phyloP scores from a whole-genome alignment of 129 eudicot genomes.

The Deinandra increscens region DNA sequence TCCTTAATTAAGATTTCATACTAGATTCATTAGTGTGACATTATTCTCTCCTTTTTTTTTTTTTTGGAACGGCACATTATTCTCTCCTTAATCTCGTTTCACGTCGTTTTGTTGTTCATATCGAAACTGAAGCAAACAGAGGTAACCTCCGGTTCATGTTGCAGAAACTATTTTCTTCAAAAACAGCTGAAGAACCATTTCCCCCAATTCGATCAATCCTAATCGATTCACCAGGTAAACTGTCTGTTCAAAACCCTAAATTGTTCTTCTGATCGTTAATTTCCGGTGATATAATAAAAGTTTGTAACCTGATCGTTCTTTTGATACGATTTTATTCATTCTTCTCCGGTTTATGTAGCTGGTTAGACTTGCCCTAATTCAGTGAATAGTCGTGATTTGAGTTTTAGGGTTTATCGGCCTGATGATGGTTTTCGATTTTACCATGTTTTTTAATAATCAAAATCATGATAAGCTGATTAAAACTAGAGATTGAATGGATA shows the following conservation, averaged over 20 bases:
- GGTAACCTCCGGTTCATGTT: slow-evolving; percentile 1
- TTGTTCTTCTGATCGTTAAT: neutral
- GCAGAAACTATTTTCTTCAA: neutral
- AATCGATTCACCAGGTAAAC: slow-evolving; percentile 24
- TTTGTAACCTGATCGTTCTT: neutral
- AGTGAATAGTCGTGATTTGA: neutral
- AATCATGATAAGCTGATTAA: neutral
- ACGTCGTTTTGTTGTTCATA: neutral
- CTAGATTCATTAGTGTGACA: too few species aligned
- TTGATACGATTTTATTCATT: slow-evolving; percentile 1
- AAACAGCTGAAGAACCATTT: neutral
- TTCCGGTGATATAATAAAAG: neutral
- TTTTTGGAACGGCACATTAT: too few species aligned
- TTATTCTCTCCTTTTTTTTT: too few species aligned
- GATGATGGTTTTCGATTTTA: neutral
- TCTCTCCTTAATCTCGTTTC: neutral
- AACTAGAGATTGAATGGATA: neutral
- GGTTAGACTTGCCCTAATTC: neutral
- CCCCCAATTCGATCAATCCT: neutral
- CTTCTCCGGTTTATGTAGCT: neutral
- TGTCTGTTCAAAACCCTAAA: slow-evolving; percentile 20
- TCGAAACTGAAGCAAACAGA: slow-evolving; percentile 3
- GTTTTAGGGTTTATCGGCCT: neutral
- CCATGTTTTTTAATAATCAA: slow-evolving; percentile 5
- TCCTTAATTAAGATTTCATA: too few species aligned